Conservation (phyloP, 306 rosid species). For the Casuarina equisetifolia region DNA sequence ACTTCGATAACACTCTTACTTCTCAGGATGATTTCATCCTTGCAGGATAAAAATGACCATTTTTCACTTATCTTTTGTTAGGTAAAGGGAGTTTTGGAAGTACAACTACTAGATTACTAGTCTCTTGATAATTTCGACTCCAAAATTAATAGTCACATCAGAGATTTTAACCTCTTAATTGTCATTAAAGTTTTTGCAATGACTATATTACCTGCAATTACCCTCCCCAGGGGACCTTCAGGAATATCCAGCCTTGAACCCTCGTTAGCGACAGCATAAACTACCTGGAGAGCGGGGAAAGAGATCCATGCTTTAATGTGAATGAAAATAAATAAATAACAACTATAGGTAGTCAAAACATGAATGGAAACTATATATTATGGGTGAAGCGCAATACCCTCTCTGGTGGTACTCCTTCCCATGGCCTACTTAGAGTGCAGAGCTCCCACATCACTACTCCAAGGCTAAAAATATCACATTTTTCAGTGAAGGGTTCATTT, state of each 20-base stretch:
- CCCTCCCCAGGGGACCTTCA: slow-evolving; percentile 86
- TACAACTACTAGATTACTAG: too few relatives aligned
- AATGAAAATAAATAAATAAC: too few relatives aligned
- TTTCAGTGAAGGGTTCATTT: slow-evolving; percentile 90
- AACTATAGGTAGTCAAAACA: neutral
- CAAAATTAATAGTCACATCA: neutral
- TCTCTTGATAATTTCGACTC: too few relatives aligned
- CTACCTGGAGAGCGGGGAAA: slow-evolving; percentile 62
- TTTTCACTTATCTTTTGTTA: too few relatives aligned
- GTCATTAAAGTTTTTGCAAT: neutral
- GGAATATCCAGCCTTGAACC: slow-evolving; percentile 93
- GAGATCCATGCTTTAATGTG: slow-evolving; percentile 15
- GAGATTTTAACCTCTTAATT: neutral
- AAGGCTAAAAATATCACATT: slow-evolving; percentile 95
- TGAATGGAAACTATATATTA: neutral
- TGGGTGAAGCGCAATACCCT: slow-evolving; percentile 48
- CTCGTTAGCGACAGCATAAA: slow-evolving; percentile 85
- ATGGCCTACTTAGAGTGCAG: slow-evolving; percentile 83
- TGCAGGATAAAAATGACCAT: too few relatives aligned
- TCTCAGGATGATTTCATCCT: too few relatives aligned
- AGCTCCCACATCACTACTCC: slow-evolving; percentile 98
- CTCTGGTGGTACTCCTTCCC: slow-evolving; percentile 92
- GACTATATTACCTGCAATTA: slow-evolving; percentile 61
- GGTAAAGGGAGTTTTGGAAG: too few relatives aligned
- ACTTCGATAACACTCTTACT: too few relatives aligned